Evolutionary conservation across 2,329 filamentous ascomycete species (phyloP).

Genomic region (Hymenoscyphus fraxineus): DNA sequence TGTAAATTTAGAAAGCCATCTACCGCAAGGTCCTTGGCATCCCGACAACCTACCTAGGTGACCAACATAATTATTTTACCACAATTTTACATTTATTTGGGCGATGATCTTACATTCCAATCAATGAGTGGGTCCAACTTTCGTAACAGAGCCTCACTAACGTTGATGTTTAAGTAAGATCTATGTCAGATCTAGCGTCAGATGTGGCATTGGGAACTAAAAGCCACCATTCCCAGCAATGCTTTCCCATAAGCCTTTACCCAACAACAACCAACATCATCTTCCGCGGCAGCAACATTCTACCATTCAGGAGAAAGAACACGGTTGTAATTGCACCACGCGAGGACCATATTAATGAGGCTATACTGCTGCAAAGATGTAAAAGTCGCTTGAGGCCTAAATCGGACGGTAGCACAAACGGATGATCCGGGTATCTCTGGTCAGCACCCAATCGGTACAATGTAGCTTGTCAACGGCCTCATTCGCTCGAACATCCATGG

Average conservation of each 20-base stretch:
- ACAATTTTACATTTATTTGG: not conserved
- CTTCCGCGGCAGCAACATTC: not conserved
- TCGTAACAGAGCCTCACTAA: not conserved
- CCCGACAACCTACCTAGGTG: no score
- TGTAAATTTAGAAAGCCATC: not conserved
- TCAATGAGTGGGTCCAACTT: not conserved
- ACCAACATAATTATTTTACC: not conserved
- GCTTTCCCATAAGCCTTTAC: not conserved
- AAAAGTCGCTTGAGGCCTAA: not conserved
- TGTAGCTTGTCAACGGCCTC: not conserved
- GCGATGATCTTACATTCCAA: not conserved
- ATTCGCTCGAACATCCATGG: not conserved
- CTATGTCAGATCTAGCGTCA: not conserved
- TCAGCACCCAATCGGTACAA: not conserved
- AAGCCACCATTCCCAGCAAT: not conserved
- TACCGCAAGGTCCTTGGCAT: not conserved
- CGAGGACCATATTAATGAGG: not conserved
- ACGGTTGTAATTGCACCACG: not conserved
- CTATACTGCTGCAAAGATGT: not conserved
- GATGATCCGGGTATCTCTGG: not conserved
- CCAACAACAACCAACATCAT: not conserved
- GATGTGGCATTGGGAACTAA: not conserved
- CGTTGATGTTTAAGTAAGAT: not conserved
- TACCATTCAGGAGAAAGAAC: not conserved
- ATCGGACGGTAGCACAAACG: not conserved